Base-by-base conservation (phyloP, 257 asterid genomes). In the Penstemon eatonii region DNA sequence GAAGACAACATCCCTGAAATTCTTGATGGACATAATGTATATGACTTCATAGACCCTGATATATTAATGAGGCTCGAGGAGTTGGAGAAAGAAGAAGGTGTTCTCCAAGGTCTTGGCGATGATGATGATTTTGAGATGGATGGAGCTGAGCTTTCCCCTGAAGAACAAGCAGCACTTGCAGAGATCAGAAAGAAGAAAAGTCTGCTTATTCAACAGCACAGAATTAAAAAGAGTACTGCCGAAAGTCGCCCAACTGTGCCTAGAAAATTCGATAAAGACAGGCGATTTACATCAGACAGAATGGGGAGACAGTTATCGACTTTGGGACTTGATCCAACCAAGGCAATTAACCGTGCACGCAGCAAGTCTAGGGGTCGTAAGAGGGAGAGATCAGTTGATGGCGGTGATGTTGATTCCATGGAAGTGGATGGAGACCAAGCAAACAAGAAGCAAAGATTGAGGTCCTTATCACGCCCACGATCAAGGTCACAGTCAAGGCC, bases 21-120 rank as follows among this genome's bases (percentile, higher is more conserved):
- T 68, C 83, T 89, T 51, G 95, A 91, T 61, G 99, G 99, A 18
- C 99, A 94, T 84, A 94, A 94, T 66, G 97, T 94, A 15, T 84
- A 83, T 10, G 97, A 94, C 81, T 94, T 91, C 59, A 76, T 94
- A 8, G 96, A 94, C 76, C 96, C 99, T 18, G 99, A 94, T 76
- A 86, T 94, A 73, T 63, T 91, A 75, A 79, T 73, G 72, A 84
- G 96, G 79, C 95, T 89, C 10, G 97, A 94, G 80, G 97, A 94
- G 73, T 80, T 94, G 83, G 97, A 93, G 79, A 72, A 83, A 55
- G 96, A 91, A 79, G 99, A 94, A 76, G 81, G 90, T 57, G 83
- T 70, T 64, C 91, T 81, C 37, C 99, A 89, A 60, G 96, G 89
- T n/a, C 80, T 85, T 12, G 95, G 76, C 52, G 96, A 18, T 11